Conservation (phyloP, 129 eudicot genomes). For the Ambrosia artemisiifolia region DNA sequence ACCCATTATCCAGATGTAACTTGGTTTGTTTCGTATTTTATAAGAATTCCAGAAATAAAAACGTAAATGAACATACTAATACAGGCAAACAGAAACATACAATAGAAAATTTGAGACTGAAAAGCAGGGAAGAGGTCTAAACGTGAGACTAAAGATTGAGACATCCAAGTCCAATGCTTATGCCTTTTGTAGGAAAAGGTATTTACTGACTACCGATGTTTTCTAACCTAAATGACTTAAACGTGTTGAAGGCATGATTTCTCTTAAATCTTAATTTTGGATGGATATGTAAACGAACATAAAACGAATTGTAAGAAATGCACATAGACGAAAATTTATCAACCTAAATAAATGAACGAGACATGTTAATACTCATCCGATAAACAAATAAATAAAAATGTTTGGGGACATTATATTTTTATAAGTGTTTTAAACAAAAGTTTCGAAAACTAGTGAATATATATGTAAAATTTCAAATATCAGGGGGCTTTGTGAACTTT, state of each 20-base stretch:
- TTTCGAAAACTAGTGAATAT: not conserved
- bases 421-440: not conserved
- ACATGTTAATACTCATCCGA: too few relatives aligned
- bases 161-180: not conserved
- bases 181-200: not conserved
- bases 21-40: too few relatives aligned
- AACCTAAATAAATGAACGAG: too few relatives aligned
- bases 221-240: too few relatives aligned
- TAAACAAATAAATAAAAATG: too few relatives aligned
- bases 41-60: too few relatives aligned
- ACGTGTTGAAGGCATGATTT: not conserved
- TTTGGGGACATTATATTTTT: not conserved
- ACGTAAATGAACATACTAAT: too few relatives aligned
- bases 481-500: not conserved
- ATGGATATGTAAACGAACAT: too few relatives aligned
- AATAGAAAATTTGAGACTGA: not conserved
- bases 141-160: not conserved
- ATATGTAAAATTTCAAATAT: not conserved
- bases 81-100: not conserved
- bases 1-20: too few relatives aligned
- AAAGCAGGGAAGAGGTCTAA: not conserved
- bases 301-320: too few relatives aligned
- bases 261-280: not conserved
- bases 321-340: too few relatives aligned
- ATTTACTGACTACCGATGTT: too few relatives aligned